Base-by-base conservation (phyloP, 2,329 filamentous ascomycete genomes). In the Neofusicoccum umdonicola region DNA sequence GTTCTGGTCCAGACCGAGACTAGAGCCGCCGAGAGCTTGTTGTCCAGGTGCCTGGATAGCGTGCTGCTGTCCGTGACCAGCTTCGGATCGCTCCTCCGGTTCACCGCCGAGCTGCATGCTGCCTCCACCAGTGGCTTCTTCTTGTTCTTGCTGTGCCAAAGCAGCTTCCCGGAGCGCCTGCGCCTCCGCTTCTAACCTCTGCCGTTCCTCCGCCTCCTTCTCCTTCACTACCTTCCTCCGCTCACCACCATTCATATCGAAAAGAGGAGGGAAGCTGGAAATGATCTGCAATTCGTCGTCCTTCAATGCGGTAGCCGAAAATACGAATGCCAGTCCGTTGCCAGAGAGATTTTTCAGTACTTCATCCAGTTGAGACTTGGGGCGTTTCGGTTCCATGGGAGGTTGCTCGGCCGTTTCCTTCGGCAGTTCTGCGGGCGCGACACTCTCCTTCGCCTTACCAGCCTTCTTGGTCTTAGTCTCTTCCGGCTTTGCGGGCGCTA, bases 41-140 rank as follows among this genome's bases (percentile, higher is more conserved):
- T 93, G 90, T 39, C 92, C 90, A 9, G 93, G 91, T 2, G 90
- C 88, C 71, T 93, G 92, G 7, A 92, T 88, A 12, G 86, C 87
- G 66, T 85, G 82, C 66, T 87, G 86, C 57, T 88, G 85, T 66
- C 88, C 85, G 65, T 86, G 85, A 84, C 52, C 76, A 74, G 69
- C 84, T 80, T 92, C 89, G 67, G 74, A 73, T 6, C 86, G 84
- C 69, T 96, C 92, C 74, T 98, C 94, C 0, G 94, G 94, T 74
- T 98, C 94, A 48, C 94, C 94, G 65, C 94, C 94, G 17, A 98
- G 84, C 65, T 96, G 93, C 65, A 95, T 83, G 74, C 94, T 98
- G 13, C 91, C 91, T n/a, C 91, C 91, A 39, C 72, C 74, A 11
- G 95, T 93, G 1, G 88, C 87, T 64, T 90, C 89, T 65, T 91